Conservation (phyloP, 129 eudicot genomes). For the Centella asiatica region DNA sequence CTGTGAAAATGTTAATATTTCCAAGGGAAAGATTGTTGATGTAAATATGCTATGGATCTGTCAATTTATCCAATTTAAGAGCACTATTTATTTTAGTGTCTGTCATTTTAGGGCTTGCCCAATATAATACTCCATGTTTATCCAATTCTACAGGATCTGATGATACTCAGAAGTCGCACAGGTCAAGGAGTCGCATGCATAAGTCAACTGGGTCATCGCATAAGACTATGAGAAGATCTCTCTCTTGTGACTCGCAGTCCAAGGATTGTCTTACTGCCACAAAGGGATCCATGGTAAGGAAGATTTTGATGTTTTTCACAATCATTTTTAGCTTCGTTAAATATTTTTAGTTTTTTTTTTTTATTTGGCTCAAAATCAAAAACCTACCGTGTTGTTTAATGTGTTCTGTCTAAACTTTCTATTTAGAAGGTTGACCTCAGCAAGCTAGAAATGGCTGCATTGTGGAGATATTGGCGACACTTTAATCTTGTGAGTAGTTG, state of each 20-base stretch:
- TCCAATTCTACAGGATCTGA: slow-evolving; percentile 52
- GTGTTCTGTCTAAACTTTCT: background rate
- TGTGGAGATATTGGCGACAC: slow-evolving; percentile 80
- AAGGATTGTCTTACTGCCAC: slow-evolving; percentile 46
- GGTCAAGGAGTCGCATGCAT: slow-evolving; percentile 66
- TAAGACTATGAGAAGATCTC: slow-evolving; percentile 52
- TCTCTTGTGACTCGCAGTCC: slow-evolving; percentile 70
- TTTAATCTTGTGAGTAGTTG: slow-evolving; percentile 68
- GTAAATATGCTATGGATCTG: background rate
- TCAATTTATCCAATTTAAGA: too few species aligned
- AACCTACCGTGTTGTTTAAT: too few species aligned
- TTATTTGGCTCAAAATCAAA: too few species aligned
- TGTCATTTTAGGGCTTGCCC: slow-evolving; percentile 4
- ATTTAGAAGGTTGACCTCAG: slow-evolving; percentile 78
- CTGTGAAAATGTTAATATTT: background rate
- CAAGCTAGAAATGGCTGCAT: slow-evolving; percentile 90
- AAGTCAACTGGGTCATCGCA: slow-evolving; percentile 51
- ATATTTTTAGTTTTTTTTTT: background rate
- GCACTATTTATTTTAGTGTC: too few species aligned
- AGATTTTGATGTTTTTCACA: background rate
- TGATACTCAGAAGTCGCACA: slow-evolving; percentile 71
- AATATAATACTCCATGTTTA: slow-evolving; percentile 22
- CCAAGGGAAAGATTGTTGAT: slow-evolving; percentile 2
- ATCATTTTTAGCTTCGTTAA: background rate
- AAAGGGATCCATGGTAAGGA: slow-evolving; percentile 61